Evolutionary conservation across 345 rosid genomes (phyloP), one percentile per base, ranked within the genome.

Genomic region (Camelina laxa): DNA sequence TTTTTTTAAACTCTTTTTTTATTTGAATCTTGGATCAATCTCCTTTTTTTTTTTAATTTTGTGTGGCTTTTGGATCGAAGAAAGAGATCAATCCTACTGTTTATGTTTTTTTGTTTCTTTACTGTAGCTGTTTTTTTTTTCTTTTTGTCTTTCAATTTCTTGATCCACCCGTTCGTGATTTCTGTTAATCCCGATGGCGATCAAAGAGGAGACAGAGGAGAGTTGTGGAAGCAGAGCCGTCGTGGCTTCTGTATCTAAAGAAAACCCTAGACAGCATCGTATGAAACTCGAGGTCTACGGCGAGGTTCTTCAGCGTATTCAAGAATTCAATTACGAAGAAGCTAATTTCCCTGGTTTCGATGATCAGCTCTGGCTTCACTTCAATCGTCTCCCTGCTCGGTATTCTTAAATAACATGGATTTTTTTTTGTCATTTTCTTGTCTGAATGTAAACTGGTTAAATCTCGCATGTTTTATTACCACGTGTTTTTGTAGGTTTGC

Each of bases 351-450:
- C 93, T 64, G 96, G 86, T 49, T 95, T 95, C 16, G 99, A 92
- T 60, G 97, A 95, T 86, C 90, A 88, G 75, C 97, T 95, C 41
- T 95, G 97, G 97, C 87, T 89, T 70, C 99, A 95, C 83, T 92
- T 95, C 85, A 87, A 95, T 80, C 97, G 99, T 56, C 87, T 95
- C 33, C 99, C 99, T 72, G 93, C 97, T 72, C 85, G 97, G 99
- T 95, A 36, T 33, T 6, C 9, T 24, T 24, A 24, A 24, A 3
- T 24, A 24, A 3, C 27, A 24, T 24, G 27, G 27, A 24, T 24
- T 24, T 24, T 24, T 24, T 60, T 60, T 39, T 38, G 50, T 21
- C 45, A 47, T 19, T 49, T 48, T n/a, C 2, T 9, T 35, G 24
- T 49, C 36, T 50, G n/a, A 38, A 16, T n/a, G 42, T 1, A 38